Evolutionary conservation across 2,329 filamentous ascomycete species (phyloP).

Genomic region (Talaromyces sp.): DNA sequence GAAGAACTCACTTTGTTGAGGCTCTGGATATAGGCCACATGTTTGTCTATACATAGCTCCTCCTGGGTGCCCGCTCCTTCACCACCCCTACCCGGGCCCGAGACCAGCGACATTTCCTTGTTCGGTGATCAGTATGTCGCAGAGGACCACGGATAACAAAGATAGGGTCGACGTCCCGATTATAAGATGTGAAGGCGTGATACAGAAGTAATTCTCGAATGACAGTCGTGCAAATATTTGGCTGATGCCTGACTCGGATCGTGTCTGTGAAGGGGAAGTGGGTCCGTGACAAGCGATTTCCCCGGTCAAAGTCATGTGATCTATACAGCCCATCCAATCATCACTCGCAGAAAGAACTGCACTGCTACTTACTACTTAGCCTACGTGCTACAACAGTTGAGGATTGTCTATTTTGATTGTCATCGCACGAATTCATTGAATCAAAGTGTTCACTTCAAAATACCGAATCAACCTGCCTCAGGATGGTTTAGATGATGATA

Average conservation of each 20-base stretch:
- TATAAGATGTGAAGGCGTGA: neutral
- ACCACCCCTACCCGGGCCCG: conserved; percentile 54
- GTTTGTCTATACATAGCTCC: conserved; percentile 56
- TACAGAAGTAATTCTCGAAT: neutral
- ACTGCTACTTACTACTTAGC: too few relatives aligned
- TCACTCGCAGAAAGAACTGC: neutral
- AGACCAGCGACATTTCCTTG: conserved; percentile 53
- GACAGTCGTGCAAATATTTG: neutral
- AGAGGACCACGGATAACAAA: too few relatives aligned
- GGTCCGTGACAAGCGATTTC: conserved; percentile 1
- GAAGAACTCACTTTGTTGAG: conserved; percentile 67
- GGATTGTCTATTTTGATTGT: too few relatives aligned
- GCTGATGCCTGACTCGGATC: neutral
- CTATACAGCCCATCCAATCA: neutral
- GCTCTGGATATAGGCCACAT: conserved; percentile 89
- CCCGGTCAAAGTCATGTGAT: neutral
- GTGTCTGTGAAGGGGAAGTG: conserved; percentile 2
- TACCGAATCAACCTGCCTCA: too few relatives aligned
- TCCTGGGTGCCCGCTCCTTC: conserved; percentile 44
- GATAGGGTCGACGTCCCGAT: neutral
- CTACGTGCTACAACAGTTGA: too few relatives aligned
- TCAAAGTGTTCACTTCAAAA: too few relatives aligned
- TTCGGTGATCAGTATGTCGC: too few relatives aligned
- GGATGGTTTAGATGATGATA: too few relatives aligned
- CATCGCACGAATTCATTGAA: too few relatives aligned